Base-by-base conservation (phyloP, 305 asterid species). In the Ilex paraguariensis region DNA sequence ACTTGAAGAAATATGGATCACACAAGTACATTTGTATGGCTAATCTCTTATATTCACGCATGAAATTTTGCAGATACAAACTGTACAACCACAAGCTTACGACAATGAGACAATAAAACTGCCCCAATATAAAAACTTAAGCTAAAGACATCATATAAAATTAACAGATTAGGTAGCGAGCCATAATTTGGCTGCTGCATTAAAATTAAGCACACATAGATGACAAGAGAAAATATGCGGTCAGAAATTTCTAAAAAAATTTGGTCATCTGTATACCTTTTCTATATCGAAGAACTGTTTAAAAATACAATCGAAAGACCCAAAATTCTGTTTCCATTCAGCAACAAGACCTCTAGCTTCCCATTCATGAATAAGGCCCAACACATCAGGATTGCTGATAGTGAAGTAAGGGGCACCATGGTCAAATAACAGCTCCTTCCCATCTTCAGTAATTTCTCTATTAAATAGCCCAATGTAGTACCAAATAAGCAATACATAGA, bases 341-440 rank as follows among this genome's bases (percentile, higher is more conserved):
- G 88, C 83, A 62, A 91, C 95, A 60, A 91, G 21, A 17, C 96
- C 95, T 77, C 82, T 88, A 61, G 91, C 74, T 80, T 84, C 91
- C 98, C 98, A 88, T 6, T 79, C 85, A 57, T 64, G 74, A 64
- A 88, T 81, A 42, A 91, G 77, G 52, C 66, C 70, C 55, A 81
- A 79, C 80, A 88, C 85, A 68, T 86, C 95, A 13, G 74, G 72
- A 78, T 81, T 84, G 52, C 40, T 69, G 46, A 79, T 80, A 51
- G 87, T 36, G 64, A 91, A 91, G 65, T 79, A 91, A 31, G 96
- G 92, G 17, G 94, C 92, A 50, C 98, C 98, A 55, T 86, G 96
- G 69, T 91, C 96, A 63, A 91, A 91, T 64, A 61, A 46, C 49
- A 88, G 75, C 82, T 84, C 98, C 72, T 77, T 79, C 69, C 98